Evolutionary conservation across 441 rosid genomes (phyloP).

Genomic region (Euphorbia celastroides): DNA sequence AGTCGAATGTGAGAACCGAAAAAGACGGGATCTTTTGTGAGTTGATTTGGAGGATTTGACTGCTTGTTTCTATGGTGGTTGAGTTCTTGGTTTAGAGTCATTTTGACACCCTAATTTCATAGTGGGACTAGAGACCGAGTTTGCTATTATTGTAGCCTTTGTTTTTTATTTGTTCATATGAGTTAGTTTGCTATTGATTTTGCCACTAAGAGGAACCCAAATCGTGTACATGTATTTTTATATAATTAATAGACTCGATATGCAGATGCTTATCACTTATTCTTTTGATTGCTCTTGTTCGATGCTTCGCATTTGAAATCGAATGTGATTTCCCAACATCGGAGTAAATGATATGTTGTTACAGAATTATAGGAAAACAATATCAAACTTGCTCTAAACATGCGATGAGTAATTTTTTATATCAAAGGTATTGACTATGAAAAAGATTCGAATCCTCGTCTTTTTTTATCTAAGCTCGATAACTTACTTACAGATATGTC

Average conservation of each 20-base stretch:
- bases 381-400: too few relatives aligned
- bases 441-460: too few relatives aligned
- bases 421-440: too few relatives aligned
- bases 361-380: not conserved
- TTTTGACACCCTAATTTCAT: slow-evolving; percentile 14
- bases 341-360: not conserved
- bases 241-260: not conserved
- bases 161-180: slow-evolving; percentile 33
- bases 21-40: too few relatives aligned
- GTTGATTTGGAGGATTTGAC: too few relatives aligned
- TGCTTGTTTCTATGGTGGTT: too few relatives aligned
- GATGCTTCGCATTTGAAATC: too few relatives aligned
- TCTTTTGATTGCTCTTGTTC: not conserved
- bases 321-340: too few relatives aligned
- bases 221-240: slow-evolving; percentile 16
- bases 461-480: too few relatives aligned
- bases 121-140: slow-evolving; percentile 24
- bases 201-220: slow-evolving; percentile 9
- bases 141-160: slow-evolving; percentile 21
- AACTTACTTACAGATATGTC: too few relatives aligned
- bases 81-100: slow-evolving; percentile 9
- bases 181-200: slow-evolving; percentile 24
- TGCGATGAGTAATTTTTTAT: too few relatives aligned
- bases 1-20: slow-evolving; percentile 26
- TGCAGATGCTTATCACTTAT: not conserved